Base-by-base conservation (phyloP, 2,329 filamentous ascomycete genomes). In the Penicillium sp. region DNA sequence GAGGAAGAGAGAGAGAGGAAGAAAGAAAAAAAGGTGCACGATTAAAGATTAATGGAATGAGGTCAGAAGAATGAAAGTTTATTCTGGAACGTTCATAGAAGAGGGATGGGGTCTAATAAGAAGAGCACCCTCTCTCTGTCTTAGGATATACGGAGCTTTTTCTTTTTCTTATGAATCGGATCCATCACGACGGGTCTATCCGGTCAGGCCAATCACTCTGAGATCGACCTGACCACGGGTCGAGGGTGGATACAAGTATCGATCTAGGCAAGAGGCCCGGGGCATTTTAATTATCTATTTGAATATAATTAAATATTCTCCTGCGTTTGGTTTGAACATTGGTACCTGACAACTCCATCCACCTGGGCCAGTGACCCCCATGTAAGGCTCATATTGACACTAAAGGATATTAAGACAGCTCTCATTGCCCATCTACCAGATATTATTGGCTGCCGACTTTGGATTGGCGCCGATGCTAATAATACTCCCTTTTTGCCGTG, bases 181-280 rank as follows among this genome's bases (percentile, higher is more conserved):
- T 65, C 59, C 62, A 62, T 64, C 61, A 59, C 52, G 59, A 64
- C 62, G 62, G 62, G 59, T 61, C 62, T 64, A 64, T 65, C 62
- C 61, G 58, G 48, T 53, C 54, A 58, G 49, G 45, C 62, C 62
- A 64, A 63, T 64, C 55, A 58, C 24, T 55, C 48, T 57, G 46
- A 60, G 62, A 63, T 63, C 60, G 59, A 36, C 39, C 50, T 45
- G 51, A 50, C 62, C 59, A 64, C 54, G 62, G 62, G 49, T 60
- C 40, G 43, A 22, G 9, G 31, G 61, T 61, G 60, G 62, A 48
- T 54, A 58, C 53, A 44, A 21, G 36, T 49, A 56, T 64, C 59
- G 61, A 64, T 63, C 61, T 61, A 60, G 55, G 55, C 45, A 49
- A 31, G 36, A 44, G 44, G 27, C 29, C 14, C 45, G 38, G 16